Percentiles rank a stretch among this genome's conserved stretches.
Evolutionary conservation across 2,329 filamentous ascomycete species (phyloP).

Genomic region (Aspergillus fumigatiaffinis): DNA sequence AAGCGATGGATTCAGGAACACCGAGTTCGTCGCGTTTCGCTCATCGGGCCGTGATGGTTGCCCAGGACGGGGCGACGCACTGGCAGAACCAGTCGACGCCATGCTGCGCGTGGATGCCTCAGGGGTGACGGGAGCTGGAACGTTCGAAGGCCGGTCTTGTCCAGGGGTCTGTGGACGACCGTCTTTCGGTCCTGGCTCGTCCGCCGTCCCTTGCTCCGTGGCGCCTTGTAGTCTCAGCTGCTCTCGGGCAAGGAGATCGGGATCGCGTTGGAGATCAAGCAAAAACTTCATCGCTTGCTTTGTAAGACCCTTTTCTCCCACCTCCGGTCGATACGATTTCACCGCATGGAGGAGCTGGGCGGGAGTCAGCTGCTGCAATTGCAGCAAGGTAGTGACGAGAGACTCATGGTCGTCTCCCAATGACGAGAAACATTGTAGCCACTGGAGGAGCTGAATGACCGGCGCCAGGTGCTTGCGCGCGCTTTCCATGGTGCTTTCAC

Average conservation of each 20-base stretch:
- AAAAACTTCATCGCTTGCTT: conserved; percentile 89
- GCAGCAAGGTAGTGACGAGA: conserved; percentile 81
- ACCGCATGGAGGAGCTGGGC: conserved; percentile 89
- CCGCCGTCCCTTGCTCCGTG: conserved; percentile 18
- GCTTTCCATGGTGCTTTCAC: conserved; percentile 82
- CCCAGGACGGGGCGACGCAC: conserved; percentile 21
- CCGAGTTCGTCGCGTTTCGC: conserved; percentile 24
- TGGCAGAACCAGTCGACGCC: conserved; percentile 21
- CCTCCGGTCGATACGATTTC: conserved; percentile 89
- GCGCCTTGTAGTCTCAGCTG: conserved; percentile 31
- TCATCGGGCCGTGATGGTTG: conserved; percentile 20
- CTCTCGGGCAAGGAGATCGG: conserved; percentile 50
- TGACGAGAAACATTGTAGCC: conserved; percentile 96
- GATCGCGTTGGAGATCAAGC: conserved; percentile 71
- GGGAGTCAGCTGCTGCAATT: conserved; percentile 77
- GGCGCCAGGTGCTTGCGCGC: conserved; percentile 81
- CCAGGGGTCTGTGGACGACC: conserved; percentile 29
- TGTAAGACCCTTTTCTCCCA: conserved; percentile 86
- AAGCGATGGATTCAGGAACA: conserved; percentile 82
- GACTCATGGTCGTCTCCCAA: conserved; percentile 86
- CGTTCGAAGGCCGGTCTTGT: conserved; percentile 11
- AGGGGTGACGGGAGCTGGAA: conserved; percentile 16
- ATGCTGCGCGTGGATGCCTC: conserved; percentile 14
- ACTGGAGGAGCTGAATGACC: conserved; percentile 89
- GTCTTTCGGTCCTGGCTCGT: conserved; percentile 11